Evolutionary conservation across 1,284 basidiomycete species (phyloP).

Genomic region (Papiliotrema laurentii): DNA sequence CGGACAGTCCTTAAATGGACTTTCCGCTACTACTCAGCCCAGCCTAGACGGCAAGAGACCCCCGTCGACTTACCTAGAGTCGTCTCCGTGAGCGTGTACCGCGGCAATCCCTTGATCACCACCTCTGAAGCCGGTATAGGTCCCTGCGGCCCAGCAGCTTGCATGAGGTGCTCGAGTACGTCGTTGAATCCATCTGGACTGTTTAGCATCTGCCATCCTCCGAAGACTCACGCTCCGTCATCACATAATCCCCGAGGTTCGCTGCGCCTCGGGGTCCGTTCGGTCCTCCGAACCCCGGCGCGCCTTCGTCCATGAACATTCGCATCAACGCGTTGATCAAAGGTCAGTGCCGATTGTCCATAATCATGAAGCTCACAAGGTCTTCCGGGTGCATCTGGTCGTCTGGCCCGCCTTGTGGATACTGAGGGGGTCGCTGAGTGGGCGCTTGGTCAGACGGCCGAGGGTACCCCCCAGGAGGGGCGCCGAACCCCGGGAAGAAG

Average conservation of each 20-base stretch:
- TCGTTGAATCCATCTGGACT: slow-evolving; percentile 40
- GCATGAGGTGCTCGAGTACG: slow-evolving; percentile 44
- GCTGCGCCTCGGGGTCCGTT: slow-evolving; percentile 16
- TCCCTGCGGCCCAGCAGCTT: slow-evolving; percentile 43
- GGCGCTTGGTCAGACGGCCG: too few species aligned
- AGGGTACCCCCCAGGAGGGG: too few species aligned
- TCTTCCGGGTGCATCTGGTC: slow-evolving; percentile 18
- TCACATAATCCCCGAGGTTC: slow-evolving; percentile 44
- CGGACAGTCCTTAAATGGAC: slow-evolving; percentile 43
- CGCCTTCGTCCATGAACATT: slow-evolving; percentile 25
- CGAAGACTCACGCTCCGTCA: slow-evolving; percentile 31
- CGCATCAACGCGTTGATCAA: slow-evolving; percentile 32
- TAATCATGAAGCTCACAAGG: slow-evolving; percentile 17
- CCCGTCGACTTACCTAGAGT: slow-evolving; percentile 26
- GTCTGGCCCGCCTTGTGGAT: too few species aligned
- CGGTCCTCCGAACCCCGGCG: slow-evolving; percentile 7
- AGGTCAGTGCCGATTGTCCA: neutral
- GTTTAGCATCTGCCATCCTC: neutral
- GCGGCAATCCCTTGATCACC: slow-evolving; percentile 43
- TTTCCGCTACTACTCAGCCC: slow-evolving; percentile 22
- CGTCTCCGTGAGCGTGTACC: slow-evolving; percentile 35
- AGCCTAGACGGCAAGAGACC: neutral
- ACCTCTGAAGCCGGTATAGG: slow-evolving; percentile 41
- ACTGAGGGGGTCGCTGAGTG: too few species aligned
- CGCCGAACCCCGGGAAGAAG: slow-evolving; percentile 30